Evolutionary conservation across 495 filamentous ascomycete species (phyloP), one percentile per base, ranked within the genome.

Genomic region (Pseudotulostoma volvatum): DNA sequence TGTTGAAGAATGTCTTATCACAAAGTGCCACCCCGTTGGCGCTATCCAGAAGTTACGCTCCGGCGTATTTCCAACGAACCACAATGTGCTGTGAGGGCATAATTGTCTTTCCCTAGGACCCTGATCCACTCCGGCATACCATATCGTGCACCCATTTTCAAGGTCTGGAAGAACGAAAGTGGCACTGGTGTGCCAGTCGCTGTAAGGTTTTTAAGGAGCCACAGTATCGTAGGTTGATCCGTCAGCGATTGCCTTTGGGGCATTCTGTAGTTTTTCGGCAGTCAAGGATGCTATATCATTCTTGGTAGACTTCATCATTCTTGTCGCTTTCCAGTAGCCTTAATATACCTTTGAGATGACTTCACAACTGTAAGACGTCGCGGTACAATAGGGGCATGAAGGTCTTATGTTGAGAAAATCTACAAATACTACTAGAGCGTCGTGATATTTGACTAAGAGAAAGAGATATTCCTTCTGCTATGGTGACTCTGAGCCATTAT

Each of bases 401-500:
- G 11, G 44, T 43, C 17, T 19, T 42, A 28, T 46, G 31, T 11
- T 19, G 25, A 18, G 44, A 33, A 28, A 46, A 46, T 18, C 39
- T 46, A 5, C 11, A 32, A 16, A 37, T 16, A 9, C 13, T 15
- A 15, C 13, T 33, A 9, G 9, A 30, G 13, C n/a, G 34, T 39
- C 36, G n/a, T n/a, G n/a, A 28, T 28, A 11, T 28, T 5, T 11
- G 5, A 28, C 5, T 5, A 28, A 28, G 23, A 16, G 30, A 23
- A 36, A 3, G 37, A 15, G 13, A 36, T 7, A 11, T 15, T 40
- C 47, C 47, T 45, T 34, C 44, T 25, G 18, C 44, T 50, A 13
- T 47, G 44, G 33, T 47, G 41, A 23, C 28, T 3, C 14, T 47
- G 31, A 17, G 44, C 38, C 44, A n/a, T n/a, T 36, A 50, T 2